A percentile compares a stretch with the other conserved stretches of the same genome.
phyloP scores from a whole-genome alignment of 2,329 filamentous ascomycete genomes.

The Claviceps citrina region DNA sequence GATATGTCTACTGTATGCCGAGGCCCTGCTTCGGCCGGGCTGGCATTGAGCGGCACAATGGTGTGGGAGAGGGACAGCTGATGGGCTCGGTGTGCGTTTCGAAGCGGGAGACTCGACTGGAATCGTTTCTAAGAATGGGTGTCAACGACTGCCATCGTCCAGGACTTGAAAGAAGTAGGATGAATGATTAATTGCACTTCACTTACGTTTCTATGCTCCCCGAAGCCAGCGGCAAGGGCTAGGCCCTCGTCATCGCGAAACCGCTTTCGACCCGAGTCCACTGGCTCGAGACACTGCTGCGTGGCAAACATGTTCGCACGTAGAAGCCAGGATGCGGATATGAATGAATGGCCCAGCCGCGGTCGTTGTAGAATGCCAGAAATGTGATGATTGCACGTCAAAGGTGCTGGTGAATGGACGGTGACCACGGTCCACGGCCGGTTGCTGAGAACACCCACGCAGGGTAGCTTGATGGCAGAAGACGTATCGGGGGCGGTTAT shows the following conservation, averaged over 20 bases:
- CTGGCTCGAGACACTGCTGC: slow-evolving; percentile 17
- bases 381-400: background rate
- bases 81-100: slow-evolving; percentile 25
- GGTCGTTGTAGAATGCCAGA: background rate
- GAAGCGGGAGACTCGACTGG: slow-evolving; percentile 35
- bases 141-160: slow-evolving; percentile 9
- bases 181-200: too few relatives aligned
- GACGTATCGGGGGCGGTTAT: background rate
- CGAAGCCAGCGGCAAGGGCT: slow-evolving; percentile 26
- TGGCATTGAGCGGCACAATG: slow-evolving; percentile 25
- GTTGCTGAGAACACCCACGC: background rate
- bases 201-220: slow-evolving; percentile 35
- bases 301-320: slow-evolving; percentile 22
- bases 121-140: slow-evolving; percentile 32
- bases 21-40: slow-evolving; percentile 22
- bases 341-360: background rate
- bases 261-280: slow-evolving; percentile 28
- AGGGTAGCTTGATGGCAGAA: background rate
- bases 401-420: background rate
- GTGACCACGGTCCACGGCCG: background rate
- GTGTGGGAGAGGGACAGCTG: slow-evolving; percentile 18
- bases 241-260: slow-evolving; percentile 30
- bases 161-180: background rate
- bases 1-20: slow-evolving; percentile 19
- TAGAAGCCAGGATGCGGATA: background rate